Evolutionary conservation across 225 moss, liverwort and hornwort species (phyloP), one percentile per base, ranked within the genome.

Genomic region (Bryoerythrophyllum caledonicum): DNA sequence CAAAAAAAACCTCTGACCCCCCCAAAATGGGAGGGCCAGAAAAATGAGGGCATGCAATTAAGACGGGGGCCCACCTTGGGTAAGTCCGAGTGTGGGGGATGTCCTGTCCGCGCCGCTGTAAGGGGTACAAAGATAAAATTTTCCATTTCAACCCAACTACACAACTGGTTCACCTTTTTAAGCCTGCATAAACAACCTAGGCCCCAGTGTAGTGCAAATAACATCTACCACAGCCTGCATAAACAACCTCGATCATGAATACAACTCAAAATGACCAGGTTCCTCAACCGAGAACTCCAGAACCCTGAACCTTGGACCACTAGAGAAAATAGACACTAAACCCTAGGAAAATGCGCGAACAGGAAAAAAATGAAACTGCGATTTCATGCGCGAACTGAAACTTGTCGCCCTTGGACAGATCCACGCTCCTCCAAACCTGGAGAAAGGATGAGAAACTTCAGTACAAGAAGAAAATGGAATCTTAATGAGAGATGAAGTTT

Each of bases 161-260:
- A 37, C 37, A 37, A 37, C 37, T 37, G 37, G 6, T 37, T 37
- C 37, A 37, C 37, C 37, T 37, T 37, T 8, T 37, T 3, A 37
- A 37, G 37, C 37, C 6, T 37, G 37, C 37, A 37, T 37, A 37
- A 37, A n/a, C n/a, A n/a, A 95, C 25, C 90, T 91, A 15, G 95
- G 95, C 37, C 95, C 95, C 49, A 95, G 78, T 17, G 95, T 95
- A 12, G 95, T 95, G 61, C 95, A 90, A 81, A 95, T 95, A 67
- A 95, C 83, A 80, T 95, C 95, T 59, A 93, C 95, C 61, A 95
- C 95, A 53, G 95, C 95, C 90, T 90, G 83, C 64, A 73, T 16
- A 46, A 48, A 73, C 26, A 28, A 57, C 68, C 41, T 24, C 16
- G 17, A 67, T 10, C 3, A 59, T 53, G 28, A 53, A 19, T 15